phyloP scores from a whole-genome alignment of 2,329 filamentous ascomycete genomes.

The Madurella fahalii region DNA sequence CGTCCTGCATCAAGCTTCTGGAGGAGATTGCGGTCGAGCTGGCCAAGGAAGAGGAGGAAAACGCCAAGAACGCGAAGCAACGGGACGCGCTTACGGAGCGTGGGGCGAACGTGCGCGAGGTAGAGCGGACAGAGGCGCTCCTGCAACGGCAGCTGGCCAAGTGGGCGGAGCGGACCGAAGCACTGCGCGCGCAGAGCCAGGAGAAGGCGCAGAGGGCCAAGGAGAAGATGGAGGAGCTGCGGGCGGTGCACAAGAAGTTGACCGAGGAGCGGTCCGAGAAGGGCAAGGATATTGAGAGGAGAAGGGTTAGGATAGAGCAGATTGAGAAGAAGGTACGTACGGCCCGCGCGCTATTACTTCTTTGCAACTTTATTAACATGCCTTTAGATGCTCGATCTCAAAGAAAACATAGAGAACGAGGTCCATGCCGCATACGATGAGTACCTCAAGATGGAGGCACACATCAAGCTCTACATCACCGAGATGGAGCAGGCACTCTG shows the following conservation, averaged over 20 bases:
- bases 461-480: constrained; percentile 95
- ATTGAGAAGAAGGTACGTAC: constrained; percentile 89
- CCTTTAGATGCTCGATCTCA: constrained; percentile 86
- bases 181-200: constrained; percentile 73
- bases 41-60: constrained; percentile 86
- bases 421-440: constrained; percentile 86
- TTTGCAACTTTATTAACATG: constrained; percentile 26
- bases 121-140: constrained; percentile 82
- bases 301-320: constrained; percentile 92
- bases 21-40: constrained; percentile 84
- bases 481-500: constrained; percentile 92
- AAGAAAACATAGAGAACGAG: constrained; percentile 95
- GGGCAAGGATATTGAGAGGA: constrained; percentile 84
- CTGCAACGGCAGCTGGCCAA: constrained; percentile 79
- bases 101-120: constrained; percentile 83
- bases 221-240: constrained; percentile 84
- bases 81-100: constrained; percentile 83
- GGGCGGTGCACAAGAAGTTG: constrained; percentile 72
- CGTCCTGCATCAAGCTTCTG: constrained; percentile 81
- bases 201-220: constrained; percentile 78
- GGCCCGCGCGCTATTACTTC: neutral
- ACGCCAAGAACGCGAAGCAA: constrained; percentile 73
- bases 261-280: constrained; percentile 83
- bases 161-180: constrained; percentile 82
- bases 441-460: constrained; percentile 95